Conservation (phyloP, 176 grass and related monocot species). For the Carex pumila region DNA sequence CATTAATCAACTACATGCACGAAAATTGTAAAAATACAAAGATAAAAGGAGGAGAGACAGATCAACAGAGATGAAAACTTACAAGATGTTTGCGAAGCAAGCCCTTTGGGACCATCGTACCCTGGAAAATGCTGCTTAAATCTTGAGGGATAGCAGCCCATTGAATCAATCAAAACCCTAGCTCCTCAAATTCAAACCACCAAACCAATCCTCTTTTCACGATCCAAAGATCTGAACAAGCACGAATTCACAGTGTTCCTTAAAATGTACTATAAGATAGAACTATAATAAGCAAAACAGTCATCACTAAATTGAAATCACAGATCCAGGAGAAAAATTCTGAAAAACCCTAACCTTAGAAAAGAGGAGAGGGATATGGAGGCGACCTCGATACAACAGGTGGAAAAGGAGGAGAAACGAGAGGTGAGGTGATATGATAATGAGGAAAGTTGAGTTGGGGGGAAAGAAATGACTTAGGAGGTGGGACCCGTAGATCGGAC, state of each 20-base stretch:
- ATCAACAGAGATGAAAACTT: background rate
- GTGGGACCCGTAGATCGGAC: background rate
- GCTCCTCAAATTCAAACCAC: background rate
- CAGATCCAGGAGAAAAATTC: background rate
- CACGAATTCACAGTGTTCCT: background rate
- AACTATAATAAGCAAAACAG: background rate
- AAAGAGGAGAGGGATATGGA: background rate
- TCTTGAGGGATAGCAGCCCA: conserved; percentile 15
- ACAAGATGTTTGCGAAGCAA: conserved; percentile 27
- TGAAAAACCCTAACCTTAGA: background rate
- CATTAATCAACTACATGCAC: background rate
- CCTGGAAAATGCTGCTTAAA: conserved; percentile 9
- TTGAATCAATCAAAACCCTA: conserved; percentile 7
- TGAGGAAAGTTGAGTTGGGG: background rate
- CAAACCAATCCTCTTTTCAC: conserved; percentile 1
- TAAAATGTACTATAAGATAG: background rate
- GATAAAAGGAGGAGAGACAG: background rate
- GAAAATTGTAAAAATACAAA: background rate
- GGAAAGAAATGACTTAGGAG: background rate
- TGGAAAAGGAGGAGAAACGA: background rate
- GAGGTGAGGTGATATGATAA: background rate
- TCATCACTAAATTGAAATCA: background rate
- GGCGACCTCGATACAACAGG: background rate
- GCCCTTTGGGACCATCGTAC: conserved; percentile 6
- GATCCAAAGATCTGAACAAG: background rate